Conservation (phyloP, 2,329 filamentous ascomycete genomes). For the Mollisia scopiformis region DNA sequence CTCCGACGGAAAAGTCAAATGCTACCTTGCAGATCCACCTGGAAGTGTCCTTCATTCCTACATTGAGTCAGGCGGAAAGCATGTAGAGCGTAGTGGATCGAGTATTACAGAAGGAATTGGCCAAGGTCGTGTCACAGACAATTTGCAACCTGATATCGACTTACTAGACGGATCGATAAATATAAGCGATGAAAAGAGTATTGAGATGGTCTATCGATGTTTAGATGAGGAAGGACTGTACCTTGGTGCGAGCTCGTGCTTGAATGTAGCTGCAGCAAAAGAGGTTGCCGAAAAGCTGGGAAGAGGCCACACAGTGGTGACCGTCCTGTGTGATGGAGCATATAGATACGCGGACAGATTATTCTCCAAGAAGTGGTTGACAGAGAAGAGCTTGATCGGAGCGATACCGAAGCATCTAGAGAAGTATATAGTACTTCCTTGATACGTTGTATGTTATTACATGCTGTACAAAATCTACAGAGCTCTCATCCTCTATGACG, state of each 20-base stretch:
- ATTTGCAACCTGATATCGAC: slow-evolving; percentile 81
- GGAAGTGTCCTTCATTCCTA: slow-evolving; percentile 93
- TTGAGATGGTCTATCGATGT: slow-evolving; percentile 97
- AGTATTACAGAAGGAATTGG: slow-evolving; percentile 98
- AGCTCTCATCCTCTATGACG: not conserved
- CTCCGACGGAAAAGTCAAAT: slow-evolving; percentile 77
- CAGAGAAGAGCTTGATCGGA: slow-evolving; percentile 78
- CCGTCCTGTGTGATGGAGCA: slow-evolving; percentile 93
- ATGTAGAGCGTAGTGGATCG: slow-evolving; percentile 79
- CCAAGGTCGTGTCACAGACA: slow-evolving; percentile 95
- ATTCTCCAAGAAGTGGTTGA: slow-evolving; percentile 90
- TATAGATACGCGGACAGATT: slow-evolving; percentile 94
- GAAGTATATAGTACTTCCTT: slow-evolving; percentile 94
- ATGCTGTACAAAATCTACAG: not conserved
- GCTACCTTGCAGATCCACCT: slow-evolving; percentile 90
- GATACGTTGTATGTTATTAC: slow-evolving; percentile 23
- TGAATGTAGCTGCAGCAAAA: slow-evolving; percentile 95
- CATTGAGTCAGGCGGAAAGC: slow-evolving; percentile 80
- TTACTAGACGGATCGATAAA: slow-evolving; percentile 82
- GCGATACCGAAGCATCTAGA: slow-evolving; percentile 83
- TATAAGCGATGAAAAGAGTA: slow-evolving; percentile 90
- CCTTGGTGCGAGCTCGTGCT: slow-evolving; percentile 86
- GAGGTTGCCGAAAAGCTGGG: slow-evolving; percentile 92
- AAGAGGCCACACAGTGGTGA: slow-evolving; percentile 88
- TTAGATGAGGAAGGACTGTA: slow-evolving; percentile 96